Conservation (phyloP, 345 rosid species). For the Anastatica hierochuntica region DNA sequence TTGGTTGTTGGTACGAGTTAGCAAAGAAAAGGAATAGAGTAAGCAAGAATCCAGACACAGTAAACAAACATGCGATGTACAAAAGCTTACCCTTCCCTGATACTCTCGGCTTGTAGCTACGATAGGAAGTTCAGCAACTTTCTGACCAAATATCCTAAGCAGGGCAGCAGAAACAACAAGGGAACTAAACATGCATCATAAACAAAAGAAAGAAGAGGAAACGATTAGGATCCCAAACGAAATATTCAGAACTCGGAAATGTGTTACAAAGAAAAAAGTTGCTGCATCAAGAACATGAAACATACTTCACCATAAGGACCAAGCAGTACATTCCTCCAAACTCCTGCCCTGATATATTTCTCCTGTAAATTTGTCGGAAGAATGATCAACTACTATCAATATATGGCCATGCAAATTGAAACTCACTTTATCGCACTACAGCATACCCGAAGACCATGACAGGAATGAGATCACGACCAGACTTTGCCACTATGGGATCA, state of each 20-base stretch:
- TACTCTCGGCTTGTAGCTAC: constrained; percentile 85
- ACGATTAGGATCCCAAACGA: not conserved
- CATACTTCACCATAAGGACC: constrained; percentile 68
- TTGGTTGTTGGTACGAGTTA: too few species aligned
- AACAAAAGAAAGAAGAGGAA: not conserved
- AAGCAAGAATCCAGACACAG: not conserved
- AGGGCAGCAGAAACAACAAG: constrained; percentile 92
- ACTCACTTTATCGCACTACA: not conserved
- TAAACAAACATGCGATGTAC: too few species aligned
- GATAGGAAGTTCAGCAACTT: constrained; percentile 95
- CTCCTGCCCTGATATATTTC: constrained; percentile 94
- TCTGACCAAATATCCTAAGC: constrained; percentile 77
- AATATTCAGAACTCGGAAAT: too few species aligned
- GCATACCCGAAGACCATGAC: constrained; percentile 94
- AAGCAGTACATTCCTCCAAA: constrained; percentile 87
- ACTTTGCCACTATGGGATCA: constrained; percentile 82
- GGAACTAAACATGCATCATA: constrained; percentile 31
- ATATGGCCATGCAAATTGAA: not conserved
- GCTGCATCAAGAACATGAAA: too few species aligned
- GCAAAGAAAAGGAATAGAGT: too few species aligned
- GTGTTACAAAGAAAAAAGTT: too few species aligned
- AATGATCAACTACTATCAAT: not conserved
- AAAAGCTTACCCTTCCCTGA: constrained; percentile 84
- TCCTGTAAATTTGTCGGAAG: constrained; percentile 40
- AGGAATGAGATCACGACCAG: constrained; percentile 95